These are phyloP conservation scores for Floccularia luteovirens DNA, from an alignment of 768 basidiomycete genomes.

Conservation along the genomic window DNA sequence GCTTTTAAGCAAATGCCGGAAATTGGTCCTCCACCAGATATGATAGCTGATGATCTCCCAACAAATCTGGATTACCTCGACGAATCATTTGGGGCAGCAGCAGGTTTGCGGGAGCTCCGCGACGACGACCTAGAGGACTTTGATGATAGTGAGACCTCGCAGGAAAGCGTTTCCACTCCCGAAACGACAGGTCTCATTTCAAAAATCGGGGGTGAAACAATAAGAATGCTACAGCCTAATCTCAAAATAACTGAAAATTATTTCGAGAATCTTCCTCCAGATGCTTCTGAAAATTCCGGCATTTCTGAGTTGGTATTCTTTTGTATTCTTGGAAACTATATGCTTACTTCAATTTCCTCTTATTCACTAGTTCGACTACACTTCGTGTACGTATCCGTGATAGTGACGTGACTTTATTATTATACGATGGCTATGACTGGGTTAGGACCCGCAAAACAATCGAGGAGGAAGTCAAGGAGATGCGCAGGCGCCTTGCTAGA, in stretches of 20 bases:
- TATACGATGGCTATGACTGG: conserved; percentile 98
- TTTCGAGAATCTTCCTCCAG: conserved; percentile 59
- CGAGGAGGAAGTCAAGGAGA: conserved; percentile 81
- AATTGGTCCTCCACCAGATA: conserved; percentile 73
- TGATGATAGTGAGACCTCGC: conserved; percentile 29
- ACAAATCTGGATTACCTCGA: conserved; percentile 86
- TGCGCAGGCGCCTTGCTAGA: conserved; percentile 78
- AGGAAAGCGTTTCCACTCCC: conserved; percentile 14
- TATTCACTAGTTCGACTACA: conserved; percentile 30
- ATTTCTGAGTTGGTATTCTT: conserved; percentile 31
- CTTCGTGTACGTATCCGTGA: conserved; percentile 51
- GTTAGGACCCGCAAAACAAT: conserved; percentile 74
- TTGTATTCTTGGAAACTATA: not conserved
- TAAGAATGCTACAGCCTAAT: conserved; percentile 61
- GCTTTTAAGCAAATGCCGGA: conserved; percentile 75
- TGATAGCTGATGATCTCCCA: conserved; percentile 89
- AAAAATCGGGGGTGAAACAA: conserved; percentile 75
- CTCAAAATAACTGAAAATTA: conserved; percentile 70
- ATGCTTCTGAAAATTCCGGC: conserved; percentile 32
- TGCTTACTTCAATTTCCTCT: conserved; percentile 1
- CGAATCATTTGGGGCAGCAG: conserved; percentile 70
- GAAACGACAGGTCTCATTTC: conserved; percentile 40
- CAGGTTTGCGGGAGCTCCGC: conserved; percentile 62
- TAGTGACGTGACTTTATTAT: conserved; percentile 56
- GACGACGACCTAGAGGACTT: conserved; percentile 74